Percentiles rank a stretch among this genome's conserved stretches.
Conservation (phyloP, 225 moss, liverwort and hornwort species). For the Physcomitrium patens region DNA sequence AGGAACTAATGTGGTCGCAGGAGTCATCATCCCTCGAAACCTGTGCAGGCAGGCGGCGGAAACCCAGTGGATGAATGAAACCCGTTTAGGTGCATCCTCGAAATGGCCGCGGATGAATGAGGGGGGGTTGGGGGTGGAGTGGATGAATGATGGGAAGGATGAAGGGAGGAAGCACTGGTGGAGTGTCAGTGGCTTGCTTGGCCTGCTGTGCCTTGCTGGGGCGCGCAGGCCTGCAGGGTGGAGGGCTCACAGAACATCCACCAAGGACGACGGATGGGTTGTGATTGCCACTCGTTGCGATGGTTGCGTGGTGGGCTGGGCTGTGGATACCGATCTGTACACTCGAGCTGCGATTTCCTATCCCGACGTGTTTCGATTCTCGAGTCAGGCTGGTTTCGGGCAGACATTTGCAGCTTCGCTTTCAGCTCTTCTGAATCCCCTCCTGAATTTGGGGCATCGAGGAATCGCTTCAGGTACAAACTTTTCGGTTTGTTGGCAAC, state of each 20-base stretch:
- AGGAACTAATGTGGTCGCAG: background rate
- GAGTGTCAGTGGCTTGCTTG: background rate
- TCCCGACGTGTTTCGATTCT: background rate
- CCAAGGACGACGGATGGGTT: slow-evolving; percentile 1
- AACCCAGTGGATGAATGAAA: background rate
- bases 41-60: too few species aligned
- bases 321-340: background rate
- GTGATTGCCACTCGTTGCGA: background rate
- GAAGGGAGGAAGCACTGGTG: background rate
- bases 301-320: background rate
- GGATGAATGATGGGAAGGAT: accelerated
- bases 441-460: slow-evolving; percentile 22
- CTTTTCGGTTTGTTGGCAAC: slow-evolving; percentile 1
- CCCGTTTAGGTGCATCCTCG: too few species aligned
- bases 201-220: background rate
- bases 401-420: background rate
- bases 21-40: background rate
- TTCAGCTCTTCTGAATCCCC: slow-evolving; percentile 29
- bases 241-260: background rate
- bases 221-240: slow-evolving; percentile 28
- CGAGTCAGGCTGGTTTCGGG: background rate
- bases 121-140: accelerated
- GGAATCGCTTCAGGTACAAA: slow-evolving; percentile 12
- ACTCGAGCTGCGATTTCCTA: background rate
- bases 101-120: background rate